These are phyloP conservation scores for Hericium coralloides DNA, from an alignment of 768 basidiomycete species.

Conservation along the genomic window DNA sequence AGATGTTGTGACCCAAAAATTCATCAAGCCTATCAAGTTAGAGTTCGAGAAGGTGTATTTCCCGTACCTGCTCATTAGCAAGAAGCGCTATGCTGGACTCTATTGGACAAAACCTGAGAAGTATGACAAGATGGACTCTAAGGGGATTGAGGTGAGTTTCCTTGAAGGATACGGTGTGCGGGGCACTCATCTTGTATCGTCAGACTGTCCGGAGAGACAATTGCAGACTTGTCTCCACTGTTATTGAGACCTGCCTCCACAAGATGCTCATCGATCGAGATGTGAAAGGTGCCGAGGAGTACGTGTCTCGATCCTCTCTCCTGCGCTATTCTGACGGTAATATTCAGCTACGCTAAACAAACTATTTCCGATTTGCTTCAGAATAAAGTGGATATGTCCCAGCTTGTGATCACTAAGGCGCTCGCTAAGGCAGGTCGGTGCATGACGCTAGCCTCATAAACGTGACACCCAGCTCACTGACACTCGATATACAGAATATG, in stretches of 20 bases:
- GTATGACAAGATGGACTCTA: constrained; percentile 99
- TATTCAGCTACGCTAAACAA: constrained; percentile 78
- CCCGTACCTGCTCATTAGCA: constrained; percentile 95
- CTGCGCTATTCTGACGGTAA: constrained; percentile 1
- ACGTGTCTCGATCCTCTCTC: constrained; percentile 18
- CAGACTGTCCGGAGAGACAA: constrained; percentile 98
- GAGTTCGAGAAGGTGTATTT: constrained; percentile 99
- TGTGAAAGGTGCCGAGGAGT: constrained; percentile 91
- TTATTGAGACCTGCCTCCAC: constrained; percentile 95
- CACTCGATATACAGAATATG: constrained; percentile 53
- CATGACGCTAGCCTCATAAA: background rate
- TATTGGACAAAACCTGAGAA: constrained; percentile 97
- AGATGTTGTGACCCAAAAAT: constrained; percentile 81
- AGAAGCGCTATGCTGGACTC: constrained; percentile 96
- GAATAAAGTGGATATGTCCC: constrained; percentile 98
- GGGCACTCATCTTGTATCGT: background rate
- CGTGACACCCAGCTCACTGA: background rate
- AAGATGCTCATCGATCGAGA: constrained; percentile 97
- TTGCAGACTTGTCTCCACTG: constrained; percentile 95
- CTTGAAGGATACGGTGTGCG: background rate
- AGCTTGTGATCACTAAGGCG: constrained; percentile 97
- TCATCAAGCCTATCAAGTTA: constrained; percentile 93
- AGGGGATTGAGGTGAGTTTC: constrained; percentile 85
- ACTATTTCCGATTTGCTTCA: constrained; percentile 90
- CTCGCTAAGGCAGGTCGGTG: constrained; percentile 72